Evolutionary conservation across 768 basidiomycete species (phyloP), one percentile per base, ranked within the genome.

Genomic region (Hydnomerulius pinastri): DNA sequence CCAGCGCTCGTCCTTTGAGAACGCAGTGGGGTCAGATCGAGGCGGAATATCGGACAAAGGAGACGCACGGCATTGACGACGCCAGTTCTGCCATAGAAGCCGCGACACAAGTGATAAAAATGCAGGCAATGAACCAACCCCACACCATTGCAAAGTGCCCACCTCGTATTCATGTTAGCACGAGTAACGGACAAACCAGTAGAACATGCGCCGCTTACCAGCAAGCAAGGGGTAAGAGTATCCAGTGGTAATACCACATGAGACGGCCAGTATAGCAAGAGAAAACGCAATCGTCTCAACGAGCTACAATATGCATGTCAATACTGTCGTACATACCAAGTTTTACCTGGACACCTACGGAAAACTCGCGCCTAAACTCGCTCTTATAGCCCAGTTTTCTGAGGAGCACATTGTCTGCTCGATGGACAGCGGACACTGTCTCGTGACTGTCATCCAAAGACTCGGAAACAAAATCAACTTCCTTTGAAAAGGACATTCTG

Each of bases 321-420:
- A 18, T 27, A 23, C n/a, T 28, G 15, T 11, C 27, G 2, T 7
- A 11, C 18, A 35, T 10, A 18, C 17, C 21, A 17, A 10, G 28
- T 41, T 15, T 5, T 21, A 8, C n/a, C 2, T 21, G 25, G 1
- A n/a, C 20, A 48, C 57, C 8, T 43, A 61, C 61, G 46, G 62
- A 63, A 15, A 63, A 63, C 40, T 63, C 61, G 13, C 61, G 43
- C 30, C 53, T 60, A 18, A 63, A 63, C 28, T 63, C 58, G 49
- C 62, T 63, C 53, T 60, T 63, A 49, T 63, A 63, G 12, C 61
- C 61, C 15, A 63, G 61, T 36, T 63, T 63, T 21, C 46, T 25
- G 11, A 63, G 46, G 2, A 63, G 40, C 5, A 49, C 32, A 23
- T 63, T 46, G 8, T 63, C 61, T 6, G 59, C 46, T 17, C 13